Evolutionary conservation across 1,284 basidiomycete species (phyloP), one percentile per base, ranked within the genome.

Genomic region (Ceratobasidium sp.): DNA sequence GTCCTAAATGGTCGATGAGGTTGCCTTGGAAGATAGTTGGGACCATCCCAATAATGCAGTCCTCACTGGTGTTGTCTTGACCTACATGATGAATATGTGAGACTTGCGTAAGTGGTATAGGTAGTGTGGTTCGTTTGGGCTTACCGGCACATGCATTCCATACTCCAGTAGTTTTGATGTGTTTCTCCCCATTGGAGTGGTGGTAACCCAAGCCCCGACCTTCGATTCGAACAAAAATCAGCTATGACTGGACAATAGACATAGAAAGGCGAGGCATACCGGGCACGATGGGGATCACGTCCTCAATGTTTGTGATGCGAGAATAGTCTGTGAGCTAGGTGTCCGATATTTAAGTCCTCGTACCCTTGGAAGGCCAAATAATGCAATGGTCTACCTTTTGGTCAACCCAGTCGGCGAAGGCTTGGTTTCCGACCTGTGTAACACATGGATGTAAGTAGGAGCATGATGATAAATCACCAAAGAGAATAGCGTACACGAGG

Each of bases 361-460:
- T 16, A 70, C 26, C 21, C 26, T n/a, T n/a, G n/a, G n/a, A n/a
- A 49, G 1, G 16, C 14, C 0, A 73, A 32, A 47, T 46, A 32
- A 43, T 23, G 38, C 16, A 9, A 35, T 11, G 14, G 9, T 9
- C 18, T 26, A 67, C 18, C 52, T 85, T 79, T 8, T 78, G 78
- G 76, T 90, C 88, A 23, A 90, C 83, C 73, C 86, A 89, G 76
- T 87, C 75, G 0, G 88, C 88, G 73, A 88, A 89, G 0, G 80
- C 85, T 75, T 86, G 83, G 77, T 91, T 90, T 9, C 89, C 89
- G 44, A 90, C 86, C 86, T 82, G 79, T 73, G 75, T 75, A 70
- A 9, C 59, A 16, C 46, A 44, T 52, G 41, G 4, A 58, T 11
- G 26, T 18, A 41, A 18, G 38, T 35, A 9, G 23, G 41, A n/a